Conservation (phyloP, 768 basidiomycete genomes). For the Russula compacta region DNA sequence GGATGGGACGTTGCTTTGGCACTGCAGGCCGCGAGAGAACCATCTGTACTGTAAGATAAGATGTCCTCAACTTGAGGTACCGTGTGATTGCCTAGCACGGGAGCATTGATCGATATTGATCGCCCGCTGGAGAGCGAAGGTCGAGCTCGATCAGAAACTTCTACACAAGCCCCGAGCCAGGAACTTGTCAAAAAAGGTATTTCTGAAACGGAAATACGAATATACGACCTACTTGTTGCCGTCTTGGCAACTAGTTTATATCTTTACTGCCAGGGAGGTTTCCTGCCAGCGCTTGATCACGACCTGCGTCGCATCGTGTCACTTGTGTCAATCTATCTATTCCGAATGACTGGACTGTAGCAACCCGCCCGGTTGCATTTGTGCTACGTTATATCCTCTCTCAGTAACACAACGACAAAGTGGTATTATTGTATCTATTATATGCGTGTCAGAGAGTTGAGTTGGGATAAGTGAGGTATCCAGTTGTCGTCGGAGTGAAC, state of each 20-base stretch:
- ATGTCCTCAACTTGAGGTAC: slow-evolving; percentile 54
- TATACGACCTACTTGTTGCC: slow-evolving; percentile 11
- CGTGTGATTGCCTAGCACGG: slow-evolving; percentile 14
- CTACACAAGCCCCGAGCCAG: slow-evolving; percentile 46
- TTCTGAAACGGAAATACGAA: slow-evolving; percentile 32
- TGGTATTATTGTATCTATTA: neutral
- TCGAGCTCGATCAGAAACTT: slow-evolving; percentile 54
- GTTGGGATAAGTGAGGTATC: neutral
- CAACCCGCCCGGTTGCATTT: neutral
- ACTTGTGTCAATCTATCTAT: neutral
- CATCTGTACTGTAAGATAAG: no score
- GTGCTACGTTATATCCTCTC: slow-evolving; percentile 5
- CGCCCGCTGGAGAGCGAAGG: slow-evolving; percentile 35
- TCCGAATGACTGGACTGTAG: neutral
- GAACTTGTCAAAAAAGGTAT: slow-evolving; percentile 62
- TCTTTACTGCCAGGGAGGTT: slow-evolving; percentile 10
- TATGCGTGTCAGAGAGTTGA: neutral
- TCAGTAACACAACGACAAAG: slow-evolving; percentile 10
- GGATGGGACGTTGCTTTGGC: slow-evolving; percentile 52
- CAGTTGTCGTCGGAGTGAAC: neutral
- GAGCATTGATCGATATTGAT: neutral
- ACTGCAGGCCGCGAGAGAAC: slow-evolving; percentile 49
- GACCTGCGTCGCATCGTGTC: neutral
- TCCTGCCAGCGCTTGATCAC: slow-evolving; percentile 9
- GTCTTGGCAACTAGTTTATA: neutral